Evolutionary conservation across 83 land plant species (phyloP), one percentile per base, ranked within the genome.

Genomic region (Picea mariana): DNA sequence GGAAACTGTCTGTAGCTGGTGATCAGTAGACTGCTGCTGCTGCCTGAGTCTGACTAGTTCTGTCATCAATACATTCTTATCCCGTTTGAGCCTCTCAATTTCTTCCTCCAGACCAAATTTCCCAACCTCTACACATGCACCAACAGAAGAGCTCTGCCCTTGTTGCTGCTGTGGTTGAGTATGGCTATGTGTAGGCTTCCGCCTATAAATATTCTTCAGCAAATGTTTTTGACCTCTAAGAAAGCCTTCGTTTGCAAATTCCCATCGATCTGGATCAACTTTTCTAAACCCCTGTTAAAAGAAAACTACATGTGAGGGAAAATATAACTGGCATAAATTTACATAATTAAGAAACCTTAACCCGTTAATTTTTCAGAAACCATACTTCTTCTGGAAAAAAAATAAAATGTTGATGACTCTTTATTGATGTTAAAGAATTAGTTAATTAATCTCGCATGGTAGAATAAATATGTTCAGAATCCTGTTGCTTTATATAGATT

Each of bases 121-220:
- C 55, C 98, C 98, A 20, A 95, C 97, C 82, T 95, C 98, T 1
- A 95, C 95, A 80, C 95, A 95, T 21, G 98, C 87, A 9, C 91
- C 93, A 2, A 92, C 88, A 0, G 92, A 79, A 9, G 90, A 68
- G 52, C 67, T 82, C 72, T 90, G 95, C 23, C 80, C 84, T 71
- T 84, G 89, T 44, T 83, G 82, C 71, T 85, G 91, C 83, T 89
- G 93, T 15, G 87, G 78, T 52, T 66, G 82, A 15, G 82, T 49
- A 65, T 89, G 89, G 58, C 55, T 69, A 88, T 84, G 86, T 3
- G 80, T 64, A 65, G 91, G 90, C 81, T 87, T 89, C 47, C 91
- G 83, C 80, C 91, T 85, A 64, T 82, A 77, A 5, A 89, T 89
- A 52, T 67, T 75, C 71, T 85, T 82, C 24, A 89, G 64, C 75